Evolutionary conservation across 2,329 filamentous ascomycete species (phyloP).

Genomic region (Alternaria rosae): DNA sequence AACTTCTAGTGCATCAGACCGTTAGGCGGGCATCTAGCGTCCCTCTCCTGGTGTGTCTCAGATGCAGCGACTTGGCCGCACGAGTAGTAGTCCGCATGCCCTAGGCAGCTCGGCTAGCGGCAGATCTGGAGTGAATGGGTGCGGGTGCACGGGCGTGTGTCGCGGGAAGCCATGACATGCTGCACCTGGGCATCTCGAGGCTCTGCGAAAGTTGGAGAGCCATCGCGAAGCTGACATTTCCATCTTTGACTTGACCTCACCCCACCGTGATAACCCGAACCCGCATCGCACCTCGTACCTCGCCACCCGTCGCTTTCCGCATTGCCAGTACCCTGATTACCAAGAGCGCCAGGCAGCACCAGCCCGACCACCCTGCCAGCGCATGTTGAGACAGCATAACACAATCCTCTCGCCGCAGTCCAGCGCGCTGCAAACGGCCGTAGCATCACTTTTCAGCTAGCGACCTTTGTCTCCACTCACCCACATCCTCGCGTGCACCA

Average conservation of each 20-base stretch:
- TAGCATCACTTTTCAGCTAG: neutral
- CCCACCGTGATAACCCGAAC: neutral
- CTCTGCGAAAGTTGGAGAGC: neutral
- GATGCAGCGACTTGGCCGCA: constrained; percentile 13
- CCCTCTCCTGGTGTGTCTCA: constrained; percentile 11
- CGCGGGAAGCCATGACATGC: constrained; percentile 1
- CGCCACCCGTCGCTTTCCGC: constrained; percentile 2
- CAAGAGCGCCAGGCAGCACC: constrained; percentile 23
- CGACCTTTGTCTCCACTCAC: constrained; percentile 4
- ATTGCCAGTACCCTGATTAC: neutral
- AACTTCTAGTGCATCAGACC: constrained; percentile 15
- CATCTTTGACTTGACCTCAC: neutral
- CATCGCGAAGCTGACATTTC: neutral
- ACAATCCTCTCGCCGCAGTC: neutral
- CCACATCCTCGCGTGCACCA: constrained; percentile 16
- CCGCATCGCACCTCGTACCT: neutral
- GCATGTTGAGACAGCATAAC: constrained; percentile 2
- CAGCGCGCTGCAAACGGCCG: neutral
- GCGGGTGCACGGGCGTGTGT: constrained; percentile 13
- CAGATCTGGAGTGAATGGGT: constrained; percentile 19
- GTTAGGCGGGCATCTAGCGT: constrained; percentile 10
- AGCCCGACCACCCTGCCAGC: constrained; percentile 1
- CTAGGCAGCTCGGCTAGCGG: constrained; percentile 16
- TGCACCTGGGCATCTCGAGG: constrained; percentile 8
- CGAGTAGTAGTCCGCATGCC: constrained; percentile 13